Base-by-base conservation (phyloP, 768 basidiomycete genomes). In the Leucogyrophana mollusca region DNA sequence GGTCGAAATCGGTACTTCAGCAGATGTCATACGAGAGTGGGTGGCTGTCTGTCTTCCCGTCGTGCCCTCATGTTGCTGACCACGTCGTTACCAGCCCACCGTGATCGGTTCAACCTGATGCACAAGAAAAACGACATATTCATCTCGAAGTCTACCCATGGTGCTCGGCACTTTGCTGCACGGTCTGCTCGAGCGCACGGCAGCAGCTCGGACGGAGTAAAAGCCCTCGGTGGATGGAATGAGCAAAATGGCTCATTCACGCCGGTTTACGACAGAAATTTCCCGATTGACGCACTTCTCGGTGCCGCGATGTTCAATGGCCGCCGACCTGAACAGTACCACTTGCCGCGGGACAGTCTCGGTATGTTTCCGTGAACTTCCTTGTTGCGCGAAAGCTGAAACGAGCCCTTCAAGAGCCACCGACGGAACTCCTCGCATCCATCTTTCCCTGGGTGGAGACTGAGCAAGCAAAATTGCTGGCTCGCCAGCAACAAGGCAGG, bases 161-260 rank as follows among this genome's bases (percentile, higher is more conserved):
- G 53, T 0, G 56, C 57, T 0, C 53, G 55, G 1, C 51, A 54
- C 10, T 68, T 51, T 54, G 56, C 63, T 11, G 69, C 70, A 0
- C 46, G 51, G 23, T 64, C 52, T 3, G 59, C 64, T 10, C 52
- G 57, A 13, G 40, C 56, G n/a, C 60, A 69, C 45, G 60, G 68
- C 32, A 62, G 67, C 0, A 53, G 52, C 11, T 45, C 33, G 0
- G 46, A 41, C 10, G 62, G 62, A 23, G 56, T 58, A 1, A 70
- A 65, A 49, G 65, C 61, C 3, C 57, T 70, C 23, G 65, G 67
- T 7, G 50, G 56, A 7, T 71, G 69, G 69, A 57, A 51, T 25
- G 45, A 47, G 16, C n/a, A n/a, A 30, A 52, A 49, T 16, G 67
- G 56, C 14, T 56, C 59, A 0, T 69, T 58, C 46, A 47, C 46